phyloP scores from a whole-genome alignment of 805 yeast genomes.

The Ogataea angusta region DNA sequence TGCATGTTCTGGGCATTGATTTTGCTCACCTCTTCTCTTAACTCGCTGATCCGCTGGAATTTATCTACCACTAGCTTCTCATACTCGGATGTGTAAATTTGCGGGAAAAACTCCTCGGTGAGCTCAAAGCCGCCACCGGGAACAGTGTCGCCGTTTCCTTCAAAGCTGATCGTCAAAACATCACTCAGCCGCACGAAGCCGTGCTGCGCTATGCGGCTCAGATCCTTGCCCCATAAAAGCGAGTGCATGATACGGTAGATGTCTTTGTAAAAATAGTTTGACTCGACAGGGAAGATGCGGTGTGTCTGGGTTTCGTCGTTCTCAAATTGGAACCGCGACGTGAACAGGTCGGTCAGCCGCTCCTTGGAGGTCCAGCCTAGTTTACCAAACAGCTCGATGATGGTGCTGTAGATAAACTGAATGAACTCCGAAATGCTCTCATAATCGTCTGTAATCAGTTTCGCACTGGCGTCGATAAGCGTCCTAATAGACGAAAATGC shows the following conservation, averaged over 20 bases:
- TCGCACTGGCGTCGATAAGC: conserved; percentile 31
- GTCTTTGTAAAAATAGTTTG: conserved; percentile 27
- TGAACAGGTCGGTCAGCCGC: conserved; percentile 19
- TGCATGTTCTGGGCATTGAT: conserved; percentile 18
- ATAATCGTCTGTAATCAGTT: conserved; percentile 24
- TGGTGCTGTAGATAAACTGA: conserved; percentile 19
- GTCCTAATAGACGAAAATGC: conserved; percentile 38
- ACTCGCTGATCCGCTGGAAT: conserved; percentile 13
- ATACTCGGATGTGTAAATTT: conserved; percentile 34
- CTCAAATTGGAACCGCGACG: conserved; percentile 15
- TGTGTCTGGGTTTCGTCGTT: conserved; percentile 17
- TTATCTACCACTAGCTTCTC: conserved; percentile 21
- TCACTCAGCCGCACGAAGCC: conserved; percentile 31
- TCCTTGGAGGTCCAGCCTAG: conserved; percentile 11
- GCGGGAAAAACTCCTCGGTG: conserved; percentile 37
- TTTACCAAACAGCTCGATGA: conserved; percentile 21
- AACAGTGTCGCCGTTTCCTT: conserved; percentile 28
- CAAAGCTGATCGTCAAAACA: conserved; percentile 34
- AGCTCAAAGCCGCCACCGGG: conserved; percentile 30
- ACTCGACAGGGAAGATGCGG: conserved; percentile 35
- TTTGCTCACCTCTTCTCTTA: conserved; percentile 16
- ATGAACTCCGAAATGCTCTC: conserved; percentile 30
- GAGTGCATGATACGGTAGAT: conserved; percentile 35
- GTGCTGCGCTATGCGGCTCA: conserved; percentile 22
- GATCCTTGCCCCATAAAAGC: conserved; percentile 31